A percentile compares a stretch with the other conserved stretches of the same genome.
phyloP scores from a whole-genome alignment of 192 early-diverging fungal species.

The Piromyces finnis region DNA sequence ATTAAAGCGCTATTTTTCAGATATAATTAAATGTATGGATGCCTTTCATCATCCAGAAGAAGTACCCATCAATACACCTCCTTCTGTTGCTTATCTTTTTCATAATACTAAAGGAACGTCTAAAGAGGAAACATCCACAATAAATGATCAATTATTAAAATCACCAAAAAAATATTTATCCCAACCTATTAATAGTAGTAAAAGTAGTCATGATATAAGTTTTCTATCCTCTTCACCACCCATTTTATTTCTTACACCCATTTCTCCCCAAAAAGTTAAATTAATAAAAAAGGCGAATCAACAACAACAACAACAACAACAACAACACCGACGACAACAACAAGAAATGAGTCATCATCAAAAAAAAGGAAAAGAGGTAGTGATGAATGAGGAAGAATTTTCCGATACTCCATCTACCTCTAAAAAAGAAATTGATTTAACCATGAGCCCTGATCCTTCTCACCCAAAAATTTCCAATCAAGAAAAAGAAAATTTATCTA shows the following conservation, averaged over 20 bases:
- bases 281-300: background rate
- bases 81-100: background rate
- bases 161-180: background rate
- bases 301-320: background rate
- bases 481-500: background rate
- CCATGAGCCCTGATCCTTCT: too few relatives aligned
- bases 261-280: background rate
- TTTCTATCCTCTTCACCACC: background rate
- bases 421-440: too few relatives aligned
- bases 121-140: too few relatives aligned
- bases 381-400: too few relatives aligned
- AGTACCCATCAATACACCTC: background rate
- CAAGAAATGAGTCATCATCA: too few relatives aligned
- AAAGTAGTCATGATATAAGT: background rate
- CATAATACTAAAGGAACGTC: too few relatives aligned
- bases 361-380: too few relatives aligned
- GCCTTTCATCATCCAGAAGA: background rate
- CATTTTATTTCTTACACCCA: background rate
- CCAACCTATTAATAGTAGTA: background rate
- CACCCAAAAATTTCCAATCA: too few relatives aligned
- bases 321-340: too few relatives aligned
- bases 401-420: too few relatives aligned
- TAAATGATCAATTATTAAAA: too few relatives aligned
- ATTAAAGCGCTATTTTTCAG: background rate
- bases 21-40: background rate